These are phyloP conservation scores for Diddensiella transvaalensis DNA, from an alignment of 805 yeast genomes.

Conservation along the genomic window DNA sequence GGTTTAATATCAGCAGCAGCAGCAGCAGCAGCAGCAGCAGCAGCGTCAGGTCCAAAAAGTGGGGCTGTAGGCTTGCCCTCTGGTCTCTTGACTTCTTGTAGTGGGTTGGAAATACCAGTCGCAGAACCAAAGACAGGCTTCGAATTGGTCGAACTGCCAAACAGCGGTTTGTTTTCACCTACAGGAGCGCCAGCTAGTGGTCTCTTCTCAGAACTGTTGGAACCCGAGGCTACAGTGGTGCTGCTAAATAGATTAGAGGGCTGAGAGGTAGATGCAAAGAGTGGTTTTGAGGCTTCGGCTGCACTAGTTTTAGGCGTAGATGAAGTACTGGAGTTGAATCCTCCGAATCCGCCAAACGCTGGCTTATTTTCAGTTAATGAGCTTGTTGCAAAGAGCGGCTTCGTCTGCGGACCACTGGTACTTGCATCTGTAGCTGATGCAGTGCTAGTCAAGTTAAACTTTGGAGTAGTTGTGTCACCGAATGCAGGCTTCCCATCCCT, in stretches of 20 bases:
- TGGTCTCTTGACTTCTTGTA: background rate
- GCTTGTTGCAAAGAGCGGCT: background rate
- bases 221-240: background rate
- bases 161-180: background rate
- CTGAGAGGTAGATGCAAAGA: background rate
- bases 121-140: background rate
- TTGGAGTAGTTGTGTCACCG: background rate
- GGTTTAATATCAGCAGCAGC: slow-evolving; percentile 7
- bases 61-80: slow-evolving; percentile 4
- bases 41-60: slow-evolving; percentile 4
- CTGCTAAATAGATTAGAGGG: background rate
- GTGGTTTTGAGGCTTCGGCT: background rate
- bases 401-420: background rate
- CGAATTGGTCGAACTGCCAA: background rate
- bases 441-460: background rate
- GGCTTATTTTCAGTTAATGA: background rate
- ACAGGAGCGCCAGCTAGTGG: background rate
- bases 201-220: too few species aligned
- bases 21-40: slow-evolving; percentile 8
- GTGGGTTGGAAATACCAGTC: background rate
- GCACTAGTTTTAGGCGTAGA: background rate
- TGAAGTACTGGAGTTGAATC: too few species aligned
- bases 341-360: too few species aligned
- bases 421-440: background rate
- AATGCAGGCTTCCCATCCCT: background rate